Conservation (phyloP, 306 rosid genomes). For the Sophora flavescens region DNA sequence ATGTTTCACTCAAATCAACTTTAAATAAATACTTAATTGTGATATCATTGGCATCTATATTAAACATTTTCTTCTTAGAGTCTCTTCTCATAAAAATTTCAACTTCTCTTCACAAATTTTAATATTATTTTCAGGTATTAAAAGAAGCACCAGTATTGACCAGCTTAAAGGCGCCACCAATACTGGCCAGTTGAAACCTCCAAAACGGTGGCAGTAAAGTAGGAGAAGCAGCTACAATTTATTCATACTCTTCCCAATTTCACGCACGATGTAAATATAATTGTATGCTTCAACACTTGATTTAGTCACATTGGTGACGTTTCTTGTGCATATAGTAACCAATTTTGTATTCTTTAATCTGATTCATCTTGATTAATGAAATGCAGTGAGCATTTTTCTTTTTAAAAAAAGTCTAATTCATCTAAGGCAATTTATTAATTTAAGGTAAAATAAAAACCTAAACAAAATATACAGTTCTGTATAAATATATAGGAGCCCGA, state of each 20-base stretch:
- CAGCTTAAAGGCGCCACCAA: constrained; percentile 42
- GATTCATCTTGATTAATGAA: too few relatives aligned
- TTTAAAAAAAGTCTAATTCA: too few relatives aligned
- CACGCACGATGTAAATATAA: constrained; percentile 35
- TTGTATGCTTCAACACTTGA: constrained; percentile 10
- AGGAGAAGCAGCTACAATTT: constrained; percentile 34
- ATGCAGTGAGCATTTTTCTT: too few relatives aligned
- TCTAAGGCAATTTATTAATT: background rate
- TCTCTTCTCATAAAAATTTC: background rate
- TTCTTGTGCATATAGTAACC: constrained; percentile 31
- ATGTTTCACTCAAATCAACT: too few relatives aligned
- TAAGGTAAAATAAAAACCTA: background rate
- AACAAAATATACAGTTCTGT: too few relatives aligned
- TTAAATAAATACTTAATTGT: too few relatives aligned
- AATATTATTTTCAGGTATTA: constrained; percentile 49
- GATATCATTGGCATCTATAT: background rate
- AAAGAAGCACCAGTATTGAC: constrained; percentile 48
- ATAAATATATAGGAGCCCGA: background rate
- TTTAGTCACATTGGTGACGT: constrained; percentile 34
- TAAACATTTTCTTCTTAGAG: background rate
- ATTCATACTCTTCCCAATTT: constrained; percentile 1
- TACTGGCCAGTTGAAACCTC: constrained; percentile 46
- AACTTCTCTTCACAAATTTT: background rate
- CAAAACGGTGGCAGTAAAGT: constrained; percentile 50
- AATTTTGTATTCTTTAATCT: background rate